phyloP scores from a whole-genome alignment of 2,329 filamentous ascomycete species.

The Beauveria brongniartii region DNA sequence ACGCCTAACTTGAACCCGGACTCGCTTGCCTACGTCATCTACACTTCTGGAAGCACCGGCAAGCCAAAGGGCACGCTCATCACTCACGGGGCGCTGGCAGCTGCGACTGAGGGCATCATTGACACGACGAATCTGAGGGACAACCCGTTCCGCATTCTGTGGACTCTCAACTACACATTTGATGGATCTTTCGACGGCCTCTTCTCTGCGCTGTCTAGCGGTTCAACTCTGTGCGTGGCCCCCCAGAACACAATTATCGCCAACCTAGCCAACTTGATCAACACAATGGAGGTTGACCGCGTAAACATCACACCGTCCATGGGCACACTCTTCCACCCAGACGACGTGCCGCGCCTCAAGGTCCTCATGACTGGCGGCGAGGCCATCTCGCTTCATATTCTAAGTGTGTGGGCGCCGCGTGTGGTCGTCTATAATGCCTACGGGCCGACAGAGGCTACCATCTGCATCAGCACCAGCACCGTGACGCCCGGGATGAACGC shows the following conservation, averaged over 20 bases:
- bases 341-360: background rate
- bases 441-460: background rate
- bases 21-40: background rate
- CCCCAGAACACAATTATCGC: constrained; percentile 12
- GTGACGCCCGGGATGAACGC: background rate
- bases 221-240: constrained; percentile 14
- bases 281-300: background rate
- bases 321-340: background rate
- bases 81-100: background rate
- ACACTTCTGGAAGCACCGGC: background rate
- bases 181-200: constrained; percentile 13
- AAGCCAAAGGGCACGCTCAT: background rate
- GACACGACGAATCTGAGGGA: background rate
- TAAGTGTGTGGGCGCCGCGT: background rate
- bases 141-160: constrained; percentile 12
- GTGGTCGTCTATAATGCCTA: background rate
- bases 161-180: constrained; percentile 16
- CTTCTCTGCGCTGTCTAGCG: constrained; percentile 10
- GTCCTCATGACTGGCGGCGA: background rate
- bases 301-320: background rate
- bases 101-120: background rate
- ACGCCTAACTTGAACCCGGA: background rate
- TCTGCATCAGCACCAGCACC: background rate
- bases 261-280: constrained; percentile 12
- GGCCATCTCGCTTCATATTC: background rate